These are phyloP conservation scores for Amaranthus hypochondriacus DNA, from an alignment of 148 eudicot genomes.

Conservation along the genomic window DNA sequence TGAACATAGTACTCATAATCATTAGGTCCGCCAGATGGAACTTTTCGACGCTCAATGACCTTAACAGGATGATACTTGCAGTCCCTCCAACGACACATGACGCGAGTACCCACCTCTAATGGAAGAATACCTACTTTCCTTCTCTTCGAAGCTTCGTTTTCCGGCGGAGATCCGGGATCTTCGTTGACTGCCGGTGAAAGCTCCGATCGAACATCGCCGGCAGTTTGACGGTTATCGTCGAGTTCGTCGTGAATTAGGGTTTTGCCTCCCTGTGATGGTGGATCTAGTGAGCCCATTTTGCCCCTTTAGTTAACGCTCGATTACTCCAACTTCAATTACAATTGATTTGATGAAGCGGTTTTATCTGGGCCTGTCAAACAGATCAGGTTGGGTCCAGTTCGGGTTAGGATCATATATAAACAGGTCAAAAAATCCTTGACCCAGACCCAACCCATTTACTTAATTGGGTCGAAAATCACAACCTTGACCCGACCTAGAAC, in stretches of 20 bases:
- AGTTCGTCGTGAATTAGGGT: conserved; percentile 27
- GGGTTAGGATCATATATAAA: too few species aligned
- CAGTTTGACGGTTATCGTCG: conserved; percentile 27
- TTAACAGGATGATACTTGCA: conserved; percentile 74
- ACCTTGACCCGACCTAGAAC: too few species aligned
- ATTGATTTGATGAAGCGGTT: too few species aligned
- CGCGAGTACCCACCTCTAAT: conserved; percentile 77
- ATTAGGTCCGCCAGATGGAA: conserved; percentile 35
- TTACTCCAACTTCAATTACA: neutral
- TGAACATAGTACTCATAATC: conserved; percentile 95
- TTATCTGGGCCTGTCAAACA: too few species aligned
- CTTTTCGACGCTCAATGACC: conserved; percentile 78
- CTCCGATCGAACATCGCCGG: conserved; percentile 23
- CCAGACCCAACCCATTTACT: too few species aligned
- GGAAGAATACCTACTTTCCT: conserved; percentile 46
- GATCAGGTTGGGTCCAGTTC: too few species aligned
- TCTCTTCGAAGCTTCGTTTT: conserved; percentile 32
- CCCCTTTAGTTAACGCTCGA: neutral
- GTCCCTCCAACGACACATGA: conserved; percentile 87
- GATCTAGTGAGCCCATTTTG: conserved; percentile 66
- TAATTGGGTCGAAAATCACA: too few species aligned
- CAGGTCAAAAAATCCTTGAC: too few species aligned
- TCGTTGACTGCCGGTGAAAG: conserved; percentile 21
- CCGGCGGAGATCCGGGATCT: conserved; percentile 30
- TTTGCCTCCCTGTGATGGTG: conserved; percentile 47